Conservation (phyloP, 768 basidiomycete species). For the Trametes coccinea region DNA sequence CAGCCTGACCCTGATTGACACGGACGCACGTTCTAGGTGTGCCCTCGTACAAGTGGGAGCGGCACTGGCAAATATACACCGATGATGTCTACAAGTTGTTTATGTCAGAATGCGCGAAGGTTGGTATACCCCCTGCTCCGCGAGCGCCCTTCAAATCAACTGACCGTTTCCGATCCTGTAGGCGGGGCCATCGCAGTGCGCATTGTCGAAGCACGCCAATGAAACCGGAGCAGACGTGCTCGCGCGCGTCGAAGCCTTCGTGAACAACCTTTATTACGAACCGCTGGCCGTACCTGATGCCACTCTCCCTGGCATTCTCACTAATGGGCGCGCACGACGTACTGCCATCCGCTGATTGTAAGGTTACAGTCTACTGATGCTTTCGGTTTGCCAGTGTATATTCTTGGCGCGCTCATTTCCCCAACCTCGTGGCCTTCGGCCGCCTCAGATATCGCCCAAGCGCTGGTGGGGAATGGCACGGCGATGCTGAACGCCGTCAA, state of each 20-base stretch:
- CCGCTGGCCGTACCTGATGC: constrained; percentile 31
- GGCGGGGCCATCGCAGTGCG: constrained; percentile 32
- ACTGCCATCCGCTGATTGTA: background rate
- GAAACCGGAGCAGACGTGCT: constrained; percentile 23
- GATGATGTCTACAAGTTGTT: constrained; percentile 31
- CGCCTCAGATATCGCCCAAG: constrained; percentile 24
- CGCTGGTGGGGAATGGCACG: constrained; percentile 30
- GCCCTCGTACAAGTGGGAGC: constrained; percentile 25
- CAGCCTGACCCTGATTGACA: background rate
- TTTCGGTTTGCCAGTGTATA: constrained; percentile 11
- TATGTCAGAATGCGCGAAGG: constrained; percentile 30
- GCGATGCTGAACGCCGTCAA: constrained; percentile 25
- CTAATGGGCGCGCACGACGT: constrained; percentile 29
- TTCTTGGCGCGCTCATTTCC: constrained; percentile 20
- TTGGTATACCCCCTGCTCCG: constrained; percentile 1
- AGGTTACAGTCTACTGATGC: no score
- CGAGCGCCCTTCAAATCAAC: no score
- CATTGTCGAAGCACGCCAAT: constrained; percentile 24
- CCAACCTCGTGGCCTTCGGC: constrained; percentile 27
- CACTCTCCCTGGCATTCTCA: constrained; percentile 30
- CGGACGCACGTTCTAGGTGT: constrained; percentile 2
- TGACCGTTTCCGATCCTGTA: constrained; percentile 2
- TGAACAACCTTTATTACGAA: constrained; percentile 26
- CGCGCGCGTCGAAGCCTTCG: constrained; percentile 26
- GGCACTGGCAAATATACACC: constrained; percentile 27